Base-by-base conservation (phyloP, 805 yeast species). In the Metschnikowia gelsemii region DNA sequence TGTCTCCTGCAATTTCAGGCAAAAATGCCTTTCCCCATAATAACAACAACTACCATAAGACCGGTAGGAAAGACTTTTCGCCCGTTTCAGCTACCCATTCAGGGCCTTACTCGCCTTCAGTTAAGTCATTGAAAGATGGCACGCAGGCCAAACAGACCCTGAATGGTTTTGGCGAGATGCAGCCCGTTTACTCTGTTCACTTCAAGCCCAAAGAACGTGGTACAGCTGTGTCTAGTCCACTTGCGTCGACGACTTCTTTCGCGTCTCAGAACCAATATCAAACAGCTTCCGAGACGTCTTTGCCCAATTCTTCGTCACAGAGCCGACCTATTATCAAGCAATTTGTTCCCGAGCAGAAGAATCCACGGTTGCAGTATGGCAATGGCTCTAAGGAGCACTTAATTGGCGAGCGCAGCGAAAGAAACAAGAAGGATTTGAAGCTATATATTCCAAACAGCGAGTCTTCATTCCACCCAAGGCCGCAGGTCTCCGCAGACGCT, bases 381-480 rank as follows among this genome's bases (percentile, higher is more conserved):
- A 33, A 32, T 11, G 36, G 22, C 11, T 16, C 36, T 4, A 23
- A n/a, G 12, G 31, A 23, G n/a, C 36, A 33, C n/a, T 14, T 19
- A 6, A 14, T 21, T 5, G 29, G 21, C 17, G 35, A 26, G 11
- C 14, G 11, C 12, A 27, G 22, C 19, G 38, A 28, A 29, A 40
- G 50, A 27, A 51, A 51, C 43, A 40, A 45, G 24, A 51, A 49
- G 35, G 32, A 40, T 19, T 47, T 51, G 38, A 44, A 37, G 24
- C 38, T 51, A 16, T 35, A 36, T 17, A 38, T 51, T 21, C 47
- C 50, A 2, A 30, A 47, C 16, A 40, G 40, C 22, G 43, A 47
- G 25, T 40, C 40, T 8, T 22, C 36, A 14, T 25, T 36, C 12
- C 42, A 32, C 16, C 21, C 19, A 12, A 14, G n/a, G n/a, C n/a